phyloP scores from a whole-genome alignment of 208 protist genomes.

The Borovskyia barvae region DNA sequence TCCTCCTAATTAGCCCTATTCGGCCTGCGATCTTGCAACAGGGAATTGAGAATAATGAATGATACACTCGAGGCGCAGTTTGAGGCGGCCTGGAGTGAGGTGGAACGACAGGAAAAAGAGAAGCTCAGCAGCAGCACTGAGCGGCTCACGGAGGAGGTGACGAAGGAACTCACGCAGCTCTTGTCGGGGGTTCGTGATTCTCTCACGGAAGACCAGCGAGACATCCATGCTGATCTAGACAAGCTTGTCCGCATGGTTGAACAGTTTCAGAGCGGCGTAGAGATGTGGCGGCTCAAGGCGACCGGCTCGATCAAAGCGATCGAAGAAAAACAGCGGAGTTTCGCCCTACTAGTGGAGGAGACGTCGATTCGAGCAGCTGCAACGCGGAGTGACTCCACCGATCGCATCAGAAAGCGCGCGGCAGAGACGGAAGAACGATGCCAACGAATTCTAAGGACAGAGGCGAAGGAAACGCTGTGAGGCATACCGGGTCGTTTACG shows the following conservation, averaged over 20 bases:
- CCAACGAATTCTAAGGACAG: too few relatives aligned
- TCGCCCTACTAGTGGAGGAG: constrained; percentile 62
- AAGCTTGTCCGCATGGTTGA: constrained; percentile 58
- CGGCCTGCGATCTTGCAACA: too few relatives aligned
- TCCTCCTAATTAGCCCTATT: too few relatives aligned
- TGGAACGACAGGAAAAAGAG: constrained; percentile 38
- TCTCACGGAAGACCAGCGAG: constrained; percentile 50
- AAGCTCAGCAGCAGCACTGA: constrained; percentile 23
- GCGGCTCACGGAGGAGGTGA: constrained; percentile 38
- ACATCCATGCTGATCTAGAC: constrained; percentile 62
- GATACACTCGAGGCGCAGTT: constrained; percentile 26
- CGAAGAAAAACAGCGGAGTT: constrained; percentile 70
- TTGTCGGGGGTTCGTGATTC: constrained; percentile 30
- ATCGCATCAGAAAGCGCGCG: constrained; percentile 45
- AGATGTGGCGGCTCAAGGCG: constrained; percentile 79
- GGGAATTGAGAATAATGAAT: constrained; percentile 11
- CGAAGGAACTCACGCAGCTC: constrained; percentile 43
- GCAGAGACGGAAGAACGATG: constrained; percentile 44
- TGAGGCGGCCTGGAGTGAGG: constrained; percentile 49
- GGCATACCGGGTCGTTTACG: too few relatives aligned
- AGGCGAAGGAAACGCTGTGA: too few relatives aligned
- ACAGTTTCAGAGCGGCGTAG: constrained; percentile 70
- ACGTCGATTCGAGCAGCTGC: constrained; percentile 42
- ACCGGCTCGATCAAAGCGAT: constrained; percentile 64
- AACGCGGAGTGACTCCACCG: constrained; percentile 41